Percentiles rank a stretch among this genome's conserved stretches.
phyloP scores from a whole-genome alignment of 2,329 filamentous ascomycete species.

The Sporothrix brasiliensis region DNA sequence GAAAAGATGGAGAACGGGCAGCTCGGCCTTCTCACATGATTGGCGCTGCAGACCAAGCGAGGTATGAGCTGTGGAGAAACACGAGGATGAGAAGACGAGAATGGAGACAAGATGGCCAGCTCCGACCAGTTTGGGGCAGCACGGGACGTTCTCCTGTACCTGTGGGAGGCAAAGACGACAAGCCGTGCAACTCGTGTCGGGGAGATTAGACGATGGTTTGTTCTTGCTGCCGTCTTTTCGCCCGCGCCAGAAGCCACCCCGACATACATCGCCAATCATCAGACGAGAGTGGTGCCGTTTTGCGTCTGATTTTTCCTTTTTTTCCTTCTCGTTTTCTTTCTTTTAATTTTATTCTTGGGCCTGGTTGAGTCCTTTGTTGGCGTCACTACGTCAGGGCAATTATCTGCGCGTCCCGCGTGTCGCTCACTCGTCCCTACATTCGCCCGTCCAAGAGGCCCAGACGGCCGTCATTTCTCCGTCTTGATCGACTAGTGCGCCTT shows the following conservation, averaged over 20 bases:
- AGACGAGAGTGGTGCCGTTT: background rate
- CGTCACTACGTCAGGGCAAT: background rate
- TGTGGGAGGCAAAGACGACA: background rate
- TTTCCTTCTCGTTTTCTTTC: background rate
- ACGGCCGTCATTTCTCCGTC: conserved; percentile 28
- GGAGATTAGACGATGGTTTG: background rate
- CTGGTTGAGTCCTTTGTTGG: background rate
- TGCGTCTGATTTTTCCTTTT: background rate
- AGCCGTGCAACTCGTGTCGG: background rate
- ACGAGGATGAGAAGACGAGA: background rate
- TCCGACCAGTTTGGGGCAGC: background rate
- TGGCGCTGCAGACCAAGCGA: background rate
- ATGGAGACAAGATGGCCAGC: background rate
- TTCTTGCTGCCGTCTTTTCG: background rate
- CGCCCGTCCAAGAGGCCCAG: conserved; percentile 6
- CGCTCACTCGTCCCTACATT: background rate
- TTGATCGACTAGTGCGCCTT: background rate
- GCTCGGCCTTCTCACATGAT: background rate
- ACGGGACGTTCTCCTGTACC: background rate
- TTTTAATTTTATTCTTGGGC: background rate
- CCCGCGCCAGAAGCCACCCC: background rate
- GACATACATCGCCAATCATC: background rate
- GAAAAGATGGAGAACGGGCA: conserved; percentile 15
- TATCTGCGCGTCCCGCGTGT: conserved; percentile 7
- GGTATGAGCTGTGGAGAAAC: conserved; percentile 22